Conservation (phyloP, 2,329 filamentous ascomycete genomes). For the Penicillium griseofulvum region DNA sequence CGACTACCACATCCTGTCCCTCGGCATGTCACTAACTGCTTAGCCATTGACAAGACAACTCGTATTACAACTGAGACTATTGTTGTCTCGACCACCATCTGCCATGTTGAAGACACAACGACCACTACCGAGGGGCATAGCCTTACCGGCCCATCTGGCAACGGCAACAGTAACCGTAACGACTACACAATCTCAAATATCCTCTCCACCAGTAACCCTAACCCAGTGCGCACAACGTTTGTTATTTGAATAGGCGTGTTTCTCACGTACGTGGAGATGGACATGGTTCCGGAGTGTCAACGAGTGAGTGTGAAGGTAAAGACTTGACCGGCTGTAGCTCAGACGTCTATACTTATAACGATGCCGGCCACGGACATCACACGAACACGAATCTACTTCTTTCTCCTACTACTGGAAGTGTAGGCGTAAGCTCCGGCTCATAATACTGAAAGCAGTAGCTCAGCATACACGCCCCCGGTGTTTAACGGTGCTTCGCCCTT, state of each 20-base stretch:
- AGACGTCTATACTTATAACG: background rate
- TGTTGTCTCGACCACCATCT: conserved; percentile 22
- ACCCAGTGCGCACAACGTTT: conserved; percentile 2
- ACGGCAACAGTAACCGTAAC: background rate
- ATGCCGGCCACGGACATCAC: background rate
- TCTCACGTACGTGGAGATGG: background rate
- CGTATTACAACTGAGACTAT: conserved; percentile 20
- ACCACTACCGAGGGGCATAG: background rate
- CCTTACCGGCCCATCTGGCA: background rate
- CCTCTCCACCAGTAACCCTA: conserved; percentile 12
- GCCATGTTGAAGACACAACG: conserved; percentile 13
- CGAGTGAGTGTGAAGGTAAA: no score
- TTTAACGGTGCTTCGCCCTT: conserved; percentile 1
- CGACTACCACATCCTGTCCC: conserved; percentile 26
- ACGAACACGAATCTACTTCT: background rate
- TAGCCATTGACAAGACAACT: conserved; percentile 14
- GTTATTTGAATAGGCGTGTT: background rate
- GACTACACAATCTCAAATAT: conserved; percentile 13
- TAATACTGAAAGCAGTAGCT: background rate
- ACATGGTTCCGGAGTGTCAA: background rate
- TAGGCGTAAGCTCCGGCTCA: background rate
- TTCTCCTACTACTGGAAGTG: background rate
- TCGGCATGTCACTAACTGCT: conserved; percentile 27
- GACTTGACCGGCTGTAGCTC: background rate
- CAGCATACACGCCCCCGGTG: background rate